Base-by-base conservation (phyloP, 495 filamentous ascomycete genomes). In the Acidomyces sp. region DNA sequence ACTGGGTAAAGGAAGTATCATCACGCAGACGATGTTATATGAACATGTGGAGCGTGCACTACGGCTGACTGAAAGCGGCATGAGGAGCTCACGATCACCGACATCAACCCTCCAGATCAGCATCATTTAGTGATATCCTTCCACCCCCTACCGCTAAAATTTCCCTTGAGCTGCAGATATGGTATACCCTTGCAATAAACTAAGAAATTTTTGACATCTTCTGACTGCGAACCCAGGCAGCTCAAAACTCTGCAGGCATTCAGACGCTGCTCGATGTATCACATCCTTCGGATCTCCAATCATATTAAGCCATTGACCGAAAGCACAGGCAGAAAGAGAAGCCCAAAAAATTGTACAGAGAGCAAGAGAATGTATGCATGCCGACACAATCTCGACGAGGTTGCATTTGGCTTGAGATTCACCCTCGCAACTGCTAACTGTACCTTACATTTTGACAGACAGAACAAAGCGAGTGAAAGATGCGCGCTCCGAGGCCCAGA, bases 301-400 rank as follows among this genome's bases (percentile, higher is more conserved):
- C 2, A 6, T 30, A 19, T 23, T 3, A 24, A 10, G 3, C 12
- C 18, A 39, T 37, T 53, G 54, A 65, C 72, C 41, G n/a, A 66
- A 41, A 5, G 10, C 9, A 21, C 56, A 96, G 90, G 86, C 92
- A 39, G 90, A 97, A 74, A 80, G 85, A 67, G 90, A 97, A 65
- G 90, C 90, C 50, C 86, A 94, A 65, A 95, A 94, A 71, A 97
- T 96, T 60, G 90, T 97, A 23, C 87, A 95, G 61, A 82, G 87
- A 82, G 79, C 79, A 44, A 67, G 79, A 72, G 79, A 84, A 74
- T 84, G 79, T 84, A 74, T 46, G 61, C 45, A 18, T 34, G 6
- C 31, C 31, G 9, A 18, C 31, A 18, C 9, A 6, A 6, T 12
- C 31, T 7, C 7, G 9, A 15, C 9, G 6, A 34, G 31, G 12